A percentile compares a stretch with the other conserved stretches of the same genome.
phyloP scores from a whole-genome alignment of 495 filamentous ascomycete species.

The Pyronema domesticum region DNA sequence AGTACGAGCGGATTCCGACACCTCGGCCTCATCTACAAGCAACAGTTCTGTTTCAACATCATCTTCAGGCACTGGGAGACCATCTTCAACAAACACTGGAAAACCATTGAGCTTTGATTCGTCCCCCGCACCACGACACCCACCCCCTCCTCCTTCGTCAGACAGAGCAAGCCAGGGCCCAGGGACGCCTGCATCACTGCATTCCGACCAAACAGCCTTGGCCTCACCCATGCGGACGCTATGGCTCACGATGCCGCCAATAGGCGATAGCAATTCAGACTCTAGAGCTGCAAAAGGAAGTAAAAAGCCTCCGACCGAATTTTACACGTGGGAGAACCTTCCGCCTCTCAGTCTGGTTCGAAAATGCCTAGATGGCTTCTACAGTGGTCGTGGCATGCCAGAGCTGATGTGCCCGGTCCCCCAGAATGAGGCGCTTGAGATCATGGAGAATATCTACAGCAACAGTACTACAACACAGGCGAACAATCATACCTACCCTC shows the following conservation, averaged over 20 bases:
- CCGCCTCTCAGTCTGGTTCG: neutral
- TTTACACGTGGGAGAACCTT: conserved; percentile 9
- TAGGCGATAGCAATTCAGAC: neutral
- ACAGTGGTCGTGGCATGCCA: neutral
- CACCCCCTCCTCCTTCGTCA: neutral
- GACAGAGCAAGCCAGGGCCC: neutral
- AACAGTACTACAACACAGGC: neutral
- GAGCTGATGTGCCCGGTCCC: neutral
- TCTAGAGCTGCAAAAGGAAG: neutral
- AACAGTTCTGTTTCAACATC: neutral
- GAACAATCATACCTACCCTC: neutral
- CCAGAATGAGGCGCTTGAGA: neutral
- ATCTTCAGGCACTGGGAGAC: neutral
- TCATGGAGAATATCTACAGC: conserved; percentile 1
- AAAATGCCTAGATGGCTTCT: conserved; percentile 1
- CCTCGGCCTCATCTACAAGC: neutral
- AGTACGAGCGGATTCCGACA: neutral
- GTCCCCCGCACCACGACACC: neutral
- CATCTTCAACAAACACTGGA: neutral
- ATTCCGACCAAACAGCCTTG: neutral
- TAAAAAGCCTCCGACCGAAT: conserved; percentile 1
- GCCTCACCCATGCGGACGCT: conserved; percentile 1
- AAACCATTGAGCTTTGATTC: neutral
- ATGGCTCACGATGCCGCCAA: neutral
- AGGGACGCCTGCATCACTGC: neutral